phyloP scores from a whole-genome alignment of 306 rosid genomes.

The Lupinus albus region DNA sequence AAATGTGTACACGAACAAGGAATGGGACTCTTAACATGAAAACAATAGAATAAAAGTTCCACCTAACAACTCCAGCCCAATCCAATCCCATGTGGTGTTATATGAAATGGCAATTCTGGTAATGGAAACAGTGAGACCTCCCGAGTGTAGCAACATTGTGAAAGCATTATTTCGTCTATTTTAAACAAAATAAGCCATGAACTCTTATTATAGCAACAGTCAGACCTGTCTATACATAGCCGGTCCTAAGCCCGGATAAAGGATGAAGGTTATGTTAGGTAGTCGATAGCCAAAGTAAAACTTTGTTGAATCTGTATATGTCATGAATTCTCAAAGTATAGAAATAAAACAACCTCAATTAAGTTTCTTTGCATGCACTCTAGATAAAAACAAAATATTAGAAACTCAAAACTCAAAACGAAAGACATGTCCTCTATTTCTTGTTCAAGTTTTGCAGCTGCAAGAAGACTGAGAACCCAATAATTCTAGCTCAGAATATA shows the following conservation, averaged over 20 bases:
- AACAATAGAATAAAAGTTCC: not conserved
- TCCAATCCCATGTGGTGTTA: not conserved
- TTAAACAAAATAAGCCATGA: too few relatives aligned
- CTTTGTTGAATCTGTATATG: too few relatives aligned
- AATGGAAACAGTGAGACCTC: not conserved
- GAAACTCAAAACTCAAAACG: not conserved
- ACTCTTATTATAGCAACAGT: too few relatives aligned
- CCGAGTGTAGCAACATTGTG: not conserved
- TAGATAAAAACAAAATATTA: too few relatives aligned
- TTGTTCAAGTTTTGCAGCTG: not conserved
- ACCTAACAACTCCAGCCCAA: not conserved
- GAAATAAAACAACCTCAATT: not conserved
- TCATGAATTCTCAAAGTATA: not conserved
- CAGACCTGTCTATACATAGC: too few relatives aligned
- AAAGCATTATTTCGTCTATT: not conserved
- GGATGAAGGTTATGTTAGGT: too few relatives aligned
- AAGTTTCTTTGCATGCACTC: not conserved
- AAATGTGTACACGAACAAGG: not conserved
- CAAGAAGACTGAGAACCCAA: not conserved
- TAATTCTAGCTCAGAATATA: not conserved
- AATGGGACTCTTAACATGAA: not conserved
- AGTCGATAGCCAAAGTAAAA: too few relatives aligned
- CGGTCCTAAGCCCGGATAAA: too few relatives aligned
- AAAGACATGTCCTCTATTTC: conserved; percentile 1
- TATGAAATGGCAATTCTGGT: not conserved